phyloP scores from a whole-genome alignment of 345 rosid species.

The Acer yangbiense region DNA sequence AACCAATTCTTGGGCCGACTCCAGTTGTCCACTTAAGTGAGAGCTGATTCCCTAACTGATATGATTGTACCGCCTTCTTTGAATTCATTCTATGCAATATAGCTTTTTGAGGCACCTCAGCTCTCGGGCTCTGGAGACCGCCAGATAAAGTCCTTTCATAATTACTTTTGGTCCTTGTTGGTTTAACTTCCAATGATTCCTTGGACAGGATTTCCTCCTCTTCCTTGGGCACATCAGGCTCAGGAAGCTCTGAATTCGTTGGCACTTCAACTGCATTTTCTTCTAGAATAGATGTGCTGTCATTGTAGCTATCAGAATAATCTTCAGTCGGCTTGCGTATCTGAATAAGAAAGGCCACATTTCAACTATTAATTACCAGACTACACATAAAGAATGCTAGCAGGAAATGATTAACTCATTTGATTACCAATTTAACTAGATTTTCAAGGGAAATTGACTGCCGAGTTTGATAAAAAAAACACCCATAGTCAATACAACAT shows the following conservation, averaged over 20 bases:
- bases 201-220: constrained; percentile 24
- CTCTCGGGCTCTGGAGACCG: constrained; percentile 69
- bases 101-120: constrained; percentile 59
- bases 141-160: constrained; percentile 81
- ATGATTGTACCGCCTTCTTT: constrained; percentile 64
- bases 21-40: constrained; percentile 82
- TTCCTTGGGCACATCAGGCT: constrained; percentile 28
- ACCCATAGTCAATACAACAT: neutral
- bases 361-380: neutral
- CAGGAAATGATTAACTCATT: neutral
- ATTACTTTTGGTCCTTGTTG: constrained; percentile 25
- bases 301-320: constrained; percentile 50
- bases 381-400: neutral
- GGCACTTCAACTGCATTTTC: constrained; percentile 5
- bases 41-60: constrained; percentile 78
- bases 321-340: constrained; percentile 65
- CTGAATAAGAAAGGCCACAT: constrained; percentile 35
- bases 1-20: constrained; percentile 82
- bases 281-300: constrained; percentile 24
- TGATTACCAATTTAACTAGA: neutral
- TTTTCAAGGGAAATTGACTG: neutral
- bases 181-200: constrained; percentile 28
- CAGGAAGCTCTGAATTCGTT: constrained; percentile 19
- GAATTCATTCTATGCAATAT: constrained; percentile 74
- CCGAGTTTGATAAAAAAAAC: neutral